Conservation (phyloP, 257 asterid species). For the Solanum ossicruentum region DNA sequence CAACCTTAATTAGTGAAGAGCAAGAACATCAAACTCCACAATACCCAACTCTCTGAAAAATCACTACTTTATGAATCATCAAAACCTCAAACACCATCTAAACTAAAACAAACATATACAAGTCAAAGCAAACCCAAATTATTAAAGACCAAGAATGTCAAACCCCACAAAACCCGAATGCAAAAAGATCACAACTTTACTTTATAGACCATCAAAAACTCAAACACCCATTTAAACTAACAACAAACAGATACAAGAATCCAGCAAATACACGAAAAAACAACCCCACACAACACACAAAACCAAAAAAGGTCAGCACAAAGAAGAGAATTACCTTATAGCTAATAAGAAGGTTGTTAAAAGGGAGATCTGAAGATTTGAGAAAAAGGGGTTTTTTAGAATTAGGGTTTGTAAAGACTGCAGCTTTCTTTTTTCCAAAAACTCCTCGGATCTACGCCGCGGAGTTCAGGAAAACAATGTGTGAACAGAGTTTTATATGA, state of each 20-base stretch:
- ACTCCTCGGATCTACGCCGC: conserved; percentile 14
- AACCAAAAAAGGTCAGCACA: neutral
- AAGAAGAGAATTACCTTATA: neutral
- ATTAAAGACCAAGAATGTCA: neutral
- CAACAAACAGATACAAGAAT: neutral
- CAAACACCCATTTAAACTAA: neutral
- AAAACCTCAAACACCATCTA: neutral
- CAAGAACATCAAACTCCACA: no score
- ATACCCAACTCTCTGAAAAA: no score
- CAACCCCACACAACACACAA: neutral
- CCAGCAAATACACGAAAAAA: neutral
- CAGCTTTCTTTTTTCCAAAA: neutral
- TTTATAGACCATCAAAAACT: neutral
- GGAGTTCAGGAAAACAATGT: conserved; percentile 1
- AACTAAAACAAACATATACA: neutral
- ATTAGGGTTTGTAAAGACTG: neutral
- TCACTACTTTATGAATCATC: no score
- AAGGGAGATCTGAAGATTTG: neutral
- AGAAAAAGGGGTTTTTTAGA: neutral
- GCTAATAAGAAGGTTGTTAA: neutral
- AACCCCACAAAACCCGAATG: neutral
- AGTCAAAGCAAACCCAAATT: neutral
- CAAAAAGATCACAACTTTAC: neutral
- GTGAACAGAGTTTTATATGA: neutral
- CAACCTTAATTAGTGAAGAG: no score